A percentile compares a stretch with the other conserved stretches of the same genome.
Conservation (phyloP, 441 rosid species). For the Dalechampia spathulata region DNA sequence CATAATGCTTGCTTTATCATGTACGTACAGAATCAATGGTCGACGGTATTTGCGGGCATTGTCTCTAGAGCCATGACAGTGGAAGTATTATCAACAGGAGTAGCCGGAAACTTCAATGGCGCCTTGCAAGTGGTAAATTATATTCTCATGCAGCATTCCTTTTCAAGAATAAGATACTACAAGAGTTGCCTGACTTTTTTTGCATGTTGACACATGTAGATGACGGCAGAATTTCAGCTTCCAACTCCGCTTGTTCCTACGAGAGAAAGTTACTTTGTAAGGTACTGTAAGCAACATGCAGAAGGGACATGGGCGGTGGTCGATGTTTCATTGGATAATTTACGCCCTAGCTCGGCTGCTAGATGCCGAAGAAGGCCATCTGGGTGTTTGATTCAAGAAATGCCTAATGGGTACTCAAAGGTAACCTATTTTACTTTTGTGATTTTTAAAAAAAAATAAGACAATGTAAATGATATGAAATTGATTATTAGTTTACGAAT, state of each 20-base stretch:
- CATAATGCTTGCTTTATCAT: too few relatives aligned
- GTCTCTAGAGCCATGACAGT: constrained; percentile 60
- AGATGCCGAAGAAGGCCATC: constrained; percentile 77
- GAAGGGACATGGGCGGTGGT: constrained; percentile 91
- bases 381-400: constrained; percentile 77
- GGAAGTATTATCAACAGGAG: constrained; percentile 58
- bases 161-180: too few relatives aligned
- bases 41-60: constrained; percentile 60
- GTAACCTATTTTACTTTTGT: constrained; percentile 34
- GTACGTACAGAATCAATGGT: constrained; percentile 63
- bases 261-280: constrained; percentile 54
- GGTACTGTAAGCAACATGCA: constrained; percentile 70
- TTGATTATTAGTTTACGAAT: too few relatives aligned
- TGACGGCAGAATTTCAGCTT: constrained; percentile 73
- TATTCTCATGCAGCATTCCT: too few relatives aligned
- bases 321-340: constrained; percentile 79
- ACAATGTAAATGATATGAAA: too few relatives aligned
- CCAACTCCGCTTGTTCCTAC: constrained; percentile 75
- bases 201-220: too few relatives aligned
- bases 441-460: too few relatives aligned
- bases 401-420: constrained; percentile 71
- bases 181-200: too few relatives aligned
- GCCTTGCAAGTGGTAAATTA: constrained; percentile 41
- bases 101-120: constrained; percentile 61
- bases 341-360: constrained; percentile 42